Evolutionary conservation across 129 eudicot species (phyloP).

Genomic region (Lactuca saligna): DNA sequence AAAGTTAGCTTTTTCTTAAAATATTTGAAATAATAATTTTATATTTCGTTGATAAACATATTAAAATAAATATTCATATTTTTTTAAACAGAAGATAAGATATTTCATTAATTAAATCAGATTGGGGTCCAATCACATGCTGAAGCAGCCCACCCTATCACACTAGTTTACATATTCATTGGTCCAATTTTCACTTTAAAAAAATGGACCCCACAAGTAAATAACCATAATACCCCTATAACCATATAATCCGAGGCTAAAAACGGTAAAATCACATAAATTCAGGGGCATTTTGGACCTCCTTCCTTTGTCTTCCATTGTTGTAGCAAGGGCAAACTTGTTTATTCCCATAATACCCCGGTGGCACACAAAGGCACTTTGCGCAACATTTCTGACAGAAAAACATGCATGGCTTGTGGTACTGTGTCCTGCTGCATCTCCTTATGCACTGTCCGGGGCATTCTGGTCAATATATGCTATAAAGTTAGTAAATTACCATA

Average conservation of each 20-base stretch:
- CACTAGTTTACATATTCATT: constrained; percentile 17
- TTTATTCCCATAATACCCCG: constrained; percentile 77
- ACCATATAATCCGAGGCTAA: not conserved
- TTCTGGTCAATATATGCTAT: constrained; percentile 42
- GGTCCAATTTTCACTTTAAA: not conserved
- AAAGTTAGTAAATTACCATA: not conserved
- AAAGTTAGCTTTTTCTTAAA: too few species aligned
- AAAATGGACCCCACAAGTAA: not conserved
- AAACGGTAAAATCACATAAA: not conserved
- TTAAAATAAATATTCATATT: too few species aligned
- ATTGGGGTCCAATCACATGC: constrained; percentile 10
- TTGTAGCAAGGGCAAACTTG: constrained; percentile 90
- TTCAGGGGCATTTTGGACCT: constrained; percentile 80
- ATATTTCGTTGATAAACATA: too few species aligned
- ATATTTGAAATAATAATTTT: too few species aligned
- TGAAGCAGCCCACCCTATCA: constrained; percentile 3
- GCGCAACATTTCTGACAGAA: constrained; percentile 81
- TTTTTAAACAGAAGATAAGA: constrained; percentile 7
- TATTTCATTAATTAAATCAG: constrained; percentile 4
- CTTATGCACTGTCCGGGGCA: constrained; percentile 70
- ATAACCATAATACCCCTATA: constrained; percentile 2
- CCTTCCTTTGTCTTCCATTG: constrained; percentile 94
- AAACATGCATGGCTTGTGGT: constrained; percentile 86
- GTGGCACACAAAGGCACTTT: constrained; percentile 83
- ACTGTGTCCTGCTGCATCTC: constrained; percentile 75